Evolutionary conservation across 2,329 filamentous ascomycete genomes (phyloP).

Genomic region (Trichoderma afroharzianum): DNA sequence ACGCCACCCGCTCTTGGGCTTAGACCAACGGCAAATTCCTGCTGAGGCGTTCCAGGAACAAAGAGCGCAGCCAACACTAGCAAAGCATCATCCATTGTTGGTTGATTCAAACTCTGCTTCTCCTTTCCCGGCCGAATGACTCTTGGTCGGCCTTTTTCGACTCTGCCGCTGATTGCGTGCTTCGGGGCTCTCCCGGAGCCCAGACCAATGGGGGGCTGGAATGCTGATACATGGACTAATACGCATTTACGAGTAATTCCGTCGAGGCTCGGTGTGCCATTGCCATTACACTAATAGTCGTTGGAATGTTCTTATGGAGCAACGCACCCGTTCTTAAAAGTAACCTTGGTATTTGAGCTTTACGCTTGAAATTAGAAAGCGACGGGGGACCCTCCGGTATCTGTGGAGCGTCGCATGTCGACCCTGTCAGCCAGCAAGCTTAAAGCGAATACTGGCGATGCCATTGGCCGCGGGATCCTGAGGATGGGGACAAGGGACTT

Average conservation of each 20-base stretch:
- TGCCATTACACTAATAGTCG: background rate
- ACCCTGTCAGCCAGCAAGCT: background rate
- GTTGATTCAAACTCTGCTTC: background rate
- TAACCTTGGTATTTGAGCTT: constrained; percentile 13
- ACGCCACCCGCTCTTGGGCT: constrained; percentile 11
- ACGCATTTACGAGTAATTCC: background rate
- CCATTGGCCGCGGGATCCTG: background rate
- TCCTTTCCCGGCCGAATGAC: background rate
- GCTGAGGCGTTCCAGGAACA: constrained; percentile 1
- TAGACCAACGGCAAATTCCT: constrained; percentile 1
- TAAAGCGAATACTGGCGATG: constrained; percentile 1
- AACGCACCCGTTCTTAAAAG: background rate
- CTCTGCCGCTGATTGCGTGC: constrained; percentile 2
- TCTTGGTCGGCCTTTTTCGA: background rate
- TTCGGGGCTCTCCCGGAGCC: background rate
- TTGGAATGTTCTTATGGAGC: background rate
- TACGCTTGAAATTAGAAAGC: constrained; percentile 12
- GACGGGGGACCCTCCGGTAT: background rate
- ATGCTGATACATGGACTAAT: background rate
- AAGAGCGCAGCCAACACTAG: background rate
- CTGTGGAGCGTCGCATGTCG: constrained; percentile 5
- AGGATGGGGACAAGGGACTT: constrained; percentile 5
- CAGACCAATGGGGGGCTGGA: background rate
- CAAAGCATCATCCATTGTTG: background rate
- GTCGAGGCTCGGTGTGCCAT: background rate